Evolutionary conservation across 2,329 filamentous ascomycete genomes (phyloP).

Genomic region (Mariannaea sp.): DNA sequence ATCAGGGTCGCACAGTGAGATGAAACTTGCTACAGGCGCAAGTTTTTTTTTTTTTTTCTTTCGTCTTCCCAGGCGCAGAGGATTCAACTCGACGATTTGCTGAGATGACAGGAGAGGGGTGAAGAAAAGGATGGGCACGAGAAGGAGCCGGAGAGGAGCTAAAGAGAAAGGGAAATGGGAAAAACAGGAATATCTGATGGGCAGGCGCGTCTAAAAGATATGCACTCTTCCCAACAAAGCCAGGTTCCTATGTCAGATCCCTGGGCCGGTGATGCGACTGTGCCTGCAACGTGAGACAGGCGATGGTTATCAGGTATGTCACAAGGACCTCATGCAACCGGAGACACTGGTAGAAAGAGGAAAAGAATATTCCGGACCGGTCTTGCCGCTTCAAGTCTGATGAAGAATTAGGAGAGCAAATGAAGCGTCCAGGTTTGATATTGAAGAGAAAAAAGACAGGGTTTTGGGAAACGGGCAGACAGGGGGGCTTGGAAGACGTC

Average conservation of each 20-base stretch:
- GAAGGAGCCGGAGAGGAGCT: neutral
- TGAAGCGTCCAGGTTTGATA: neutral
- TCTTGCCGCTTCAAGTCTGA: neutral
- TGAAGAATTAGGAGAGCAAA: neutral
- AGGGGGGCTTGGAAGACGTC: neutral
- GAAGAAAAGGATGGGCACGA: too few species aligned
- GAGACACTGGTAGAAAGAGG: neutral
- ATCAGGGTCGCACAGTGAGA: too few species aligned
- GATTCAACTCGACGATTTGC: neutral
- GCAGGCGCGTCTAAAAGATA: neutral
- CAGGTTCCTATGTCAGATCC: constrained; percentile 23
- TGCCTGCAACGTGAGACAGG: constrained; percentile 6
- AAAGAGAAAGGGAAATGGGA: neutral
- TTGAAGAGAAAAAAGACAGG: too few species aligned
- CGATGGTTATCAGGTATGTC: neutral
- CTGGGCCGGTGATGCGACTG: constrained; percentile 11
- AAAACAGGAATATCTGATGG: neutral
- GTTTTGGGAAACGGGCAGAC: too few species aligned
- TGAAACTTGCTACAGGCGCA: too few species aligned
- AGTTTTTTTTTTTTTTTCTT: too few species aligned
- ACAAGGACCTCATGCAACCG: neutral
- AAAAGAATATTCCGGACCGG: neutral
- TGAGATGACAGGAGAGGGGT: too few species aligned
- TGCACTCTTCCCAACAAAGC: constrained; percentile 9
- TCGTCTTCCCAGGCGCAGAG: too few species aligned